Percentiles rank a stretch among this genome's conserved stretches.
phyloP scores from a whole-genome alignment of 495 filamentous ascomycete genomes.

The Terfezia claveryi region DNA sequence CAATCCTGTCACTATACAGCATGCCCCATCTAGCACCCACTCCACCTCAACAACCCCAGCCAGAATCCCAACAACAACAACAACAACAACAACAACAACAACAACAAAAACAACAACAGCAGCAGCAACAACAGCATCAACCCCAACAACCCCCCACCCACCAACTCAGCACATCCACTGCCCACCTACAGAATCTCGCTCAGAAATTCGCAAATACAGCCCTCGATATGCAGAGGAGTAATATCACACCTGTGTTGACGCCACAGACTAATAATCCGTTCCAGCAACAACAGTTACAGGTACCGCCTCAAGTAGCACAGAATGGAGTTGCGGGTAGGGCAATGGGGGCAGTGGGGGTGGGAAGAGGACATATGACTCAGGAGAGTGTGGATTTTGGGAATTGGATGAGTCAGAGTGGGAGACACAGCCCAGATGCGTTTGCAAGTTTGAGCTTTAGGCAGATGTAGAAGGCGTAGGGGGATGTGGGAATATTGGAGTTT shows the following conservation, averaged over 20 bases:
- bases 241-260: background rate
- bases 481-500: background rate
- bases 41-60: constrained; percentile 14
- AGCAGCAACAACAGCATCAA: background rate
- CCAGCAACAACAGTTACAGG: background rate
- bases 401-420: constrained; percentile 45
- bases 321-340: constrained; percentile 3
- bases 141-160: too few relatives aligned
- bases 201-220: too few relatives aligned
- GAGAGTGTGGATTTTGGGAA: constrained; percentile 67
- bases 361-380: constrained; percentile 47
- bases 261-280: constrained; percentile 21
- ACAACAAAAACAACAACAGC: constrained; percentile 6
- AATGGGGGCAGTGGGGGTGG: constrained; percentile 4
- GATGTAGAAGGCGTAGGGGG: constrained; percentile 2
- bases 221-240: background rate
- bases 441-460: constrained; percentile 49
- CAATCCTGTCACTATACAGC: constrained; percentile 74
- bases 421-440: constrained; percentile 93
- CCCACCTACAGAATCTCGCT: too few relatives aligned
- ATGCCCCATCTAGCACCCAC: constrained; percentile 47
- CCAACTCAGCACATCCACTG: too few relatives aligned
- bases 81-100: constrained; percentile 1
- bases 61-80: constrained; percentile 18
- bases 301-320: constrained; percentile 5